Evolutionary conservation across 2,329 filamentous ascomycete species (phyloP).

Genomic region (Cryphonectria parasitica): DNA sequence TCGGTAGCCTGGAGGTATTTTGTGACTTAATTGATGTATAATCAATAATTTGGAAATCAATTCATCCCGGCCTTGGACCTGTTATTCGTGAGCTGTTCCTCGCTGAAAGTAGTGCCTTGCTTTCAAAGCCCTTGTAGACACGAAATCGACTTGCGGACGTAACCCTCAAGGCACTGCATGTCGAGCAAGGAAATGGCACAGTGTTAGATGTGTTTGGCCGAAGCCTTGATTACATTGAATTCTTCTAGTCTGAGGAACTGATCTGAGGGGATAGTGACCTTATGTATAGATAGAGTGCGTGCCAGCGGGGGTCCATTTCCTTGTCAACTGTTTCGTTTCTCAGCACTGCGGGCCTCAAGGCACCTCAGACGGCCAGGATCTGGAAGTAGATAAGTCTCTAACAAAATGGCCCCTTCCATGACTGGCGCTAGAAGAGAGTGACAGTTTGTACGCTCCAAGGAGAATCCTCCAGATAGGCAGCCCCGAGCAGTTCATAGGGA

Average conservation of each 20-base stretch:
- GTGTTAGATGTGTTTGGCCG: too few relatives aligned
- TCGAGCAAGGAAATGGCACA: too few relatives aligned
- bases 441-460: background rate
- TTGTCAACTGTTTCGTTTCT: too few relatives aligned
- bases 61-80: background rate
- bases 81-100: background rate
- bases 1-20: too few relatives aligned
- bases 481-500: conserved; percentile 6
- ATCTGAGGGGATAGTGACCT: too few relatives aligned
- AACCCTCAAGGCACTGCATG: background rate
- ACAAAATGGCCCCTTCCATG: background rate
- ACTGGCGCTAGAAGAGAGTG: background rate
- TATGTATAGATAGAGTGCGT: too few relatives aligned
- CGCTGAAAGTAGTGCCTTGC: background rate
- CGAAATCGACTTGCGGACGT: background rate
- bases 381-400: background rate
- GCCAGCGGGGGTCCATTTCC: too few relatives aligned
- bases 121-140: background rate
- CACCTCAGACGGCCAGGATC: background rate
- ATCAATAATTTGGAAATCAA: background rate
- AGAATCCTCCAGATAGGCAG: background rate
- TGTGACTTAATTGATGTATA: background rate
- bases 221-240: too few relatives aligned
- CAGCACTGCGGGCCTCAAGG: background rate
- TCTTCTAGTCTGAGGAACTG: too few relatives aligned